phyloP scores from a whole-genome alignment of 345 rosid species.

The Bretschneidera sinensis region DNA sequence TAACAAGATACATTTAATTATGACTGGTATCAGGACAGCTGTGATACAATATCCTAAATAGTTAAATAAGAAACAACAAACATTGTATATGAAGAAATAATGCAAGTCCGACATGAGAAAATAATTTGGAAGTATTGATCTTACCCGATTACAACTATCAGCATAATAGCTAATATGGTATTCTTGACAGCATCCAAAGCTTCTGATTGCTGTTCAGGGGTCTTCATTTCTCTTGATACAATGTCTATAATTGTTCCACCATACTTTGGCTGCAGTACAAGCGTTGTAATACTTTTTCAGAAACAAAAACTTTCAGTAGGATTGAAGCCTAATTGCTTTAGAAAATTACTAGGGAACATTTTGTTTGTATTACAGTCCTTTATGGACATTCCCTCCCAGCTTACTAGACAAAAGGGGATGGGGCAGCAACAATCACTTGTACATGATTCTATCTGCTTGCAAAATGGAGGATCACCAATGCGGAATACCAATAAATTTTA shows the following conservation, averaged over 20 bases:
- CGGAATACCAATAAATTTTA: too few species aligned
- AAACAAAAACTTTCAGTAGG: neutral
- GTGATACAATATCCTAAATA: neutral
- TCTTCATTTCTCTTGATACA: conserved; percentile 44
- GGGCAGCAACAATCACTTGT: too few species aligned
- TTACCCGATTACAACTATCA: conserved; percentile 55
- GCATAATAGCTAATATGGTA: conserved; percentile 39
- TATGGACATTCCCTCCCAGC: too few species aligned
- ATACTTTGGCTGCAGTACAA: conserved; percentile 46
- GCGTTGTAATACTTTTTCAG: neutral
- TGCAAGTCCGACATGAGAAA: too few species aligned
- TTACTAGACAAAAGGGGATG: too few species aligned
- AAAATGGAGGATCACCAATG: too few species aligned
- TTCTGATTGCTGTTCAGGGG: conserved; percentile 40
- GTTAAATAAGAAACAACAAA: neutral
- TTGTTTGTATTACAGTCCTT: too few species aligned
- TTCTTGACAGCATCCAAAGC: conserved; percentile 43
- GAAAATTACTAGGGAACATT: too few species aligned
- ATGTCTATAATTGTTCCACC: conserved; percentile 67
- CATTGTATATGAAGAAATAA: too few species aligned
- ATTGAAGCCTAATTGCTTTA: neutral
- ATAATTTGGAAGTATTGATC: conserved; percentile 3
- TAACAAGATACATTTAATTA: too few species aligned
- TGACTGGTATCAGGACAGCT: too few species aligned
- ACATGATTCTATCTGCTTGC: too few species aligned